Percentiles rank a stretch among this genome's conserved stretches.
Evolutionary conservation across 1,284 basidiomycete species (phyloP).

Genomic region (Cutaneotrichosporon daszewskae): DNA sequence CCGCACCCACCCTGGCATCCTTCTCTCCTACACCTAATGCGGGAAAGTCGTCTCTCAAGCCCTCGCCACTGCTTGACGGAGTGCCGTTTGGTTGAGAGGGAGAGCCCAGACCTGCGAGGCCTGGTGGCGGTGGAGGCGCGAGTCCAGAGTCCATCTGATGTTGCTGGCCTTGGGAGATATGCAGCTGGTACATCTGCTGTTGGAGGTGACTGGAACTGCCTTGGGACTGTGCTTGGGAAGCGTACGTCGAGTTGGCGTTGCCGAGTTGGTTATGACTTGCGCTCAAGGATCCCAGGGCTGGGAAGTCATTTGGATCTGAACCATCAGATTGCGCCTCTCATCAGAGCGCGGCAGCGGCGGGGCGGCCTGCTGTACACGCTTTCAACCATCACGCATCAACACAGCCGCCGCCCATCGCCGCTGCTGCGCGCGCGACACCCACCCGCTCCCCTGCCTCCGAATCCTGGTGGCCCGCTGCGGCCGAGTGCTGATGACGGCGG

Average conservation of each 20-base stretch:
- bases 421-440: conserved; percentile 3
- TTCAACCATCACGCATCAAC: not conserved
- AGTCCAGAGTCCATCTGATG: conserved; percentile 35
- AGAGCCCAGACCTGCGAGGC: conserved; percentile 34
- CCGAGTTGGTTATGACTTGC: conserved; percentile 19
- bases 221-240: conserved; percentile 32
- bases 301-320: conserved; percentile 43
- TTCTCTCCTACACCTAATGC: conserved; percentile 28
- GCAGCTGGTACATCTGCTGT: conserved; percentile 19
- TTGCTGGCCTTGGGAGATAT: conserved; percentile 34
- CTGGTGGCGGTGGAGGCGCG: conserved; percentile 42
- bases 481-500: conserved; percentile 18
- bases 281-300: conserved; percentile 36
- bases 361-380: not conserved
- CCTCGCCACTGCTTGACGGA: conserved; percentile 23
- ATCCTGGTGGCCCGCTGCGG: conserved; percentile 40
- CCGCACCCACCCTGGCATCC: conserved; percentile 25
- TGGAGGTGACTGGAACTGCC: conserved; percentile 17
- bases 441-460: conserved; percentile 25
- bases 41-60: conserved; percentile 43
- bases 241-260: conserved; percentile 29
- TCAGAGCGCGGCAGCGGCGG: no score
- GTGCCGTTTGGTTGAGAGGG: conserved; percentile 28
- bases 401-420: not conserved
- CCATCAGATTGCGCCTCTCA: no score